Base-by-base conservation (phyloP, 257 asterid genomes). In the Capsicum rhomboideum region DNA sequence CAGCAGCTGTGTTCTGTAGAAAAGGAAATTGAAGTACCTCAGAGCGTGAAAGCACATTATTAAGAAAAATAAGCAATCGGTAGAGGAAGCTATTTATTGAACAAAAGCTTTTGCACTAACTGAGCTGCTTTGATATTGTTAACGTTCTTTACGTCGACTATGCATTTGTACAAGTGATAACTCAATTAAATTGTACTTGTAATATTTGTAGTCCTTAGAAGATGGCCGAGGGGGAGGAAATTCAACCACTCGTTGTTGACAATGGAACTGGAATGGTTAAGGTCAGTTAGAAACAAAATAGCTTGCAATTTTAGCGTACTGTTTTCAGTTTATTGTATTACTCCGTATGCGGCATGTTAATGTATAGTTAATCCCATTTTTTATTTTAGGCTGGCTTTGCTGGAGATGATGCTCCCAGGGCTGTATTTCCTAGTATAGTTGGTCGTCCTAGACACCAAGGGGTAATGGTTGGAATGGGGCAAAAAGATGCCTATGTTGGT, bases 381-480 rank as follows among this genome's bases (percentile, higher is more conserved):
- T 64, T 66, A 6, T 66, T 67, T 31, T 55, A 87, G 91, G 91
- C 90, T 83, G 91, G 91, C 29, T 89, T 89, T 87, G 91, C 91
- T 40, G 90, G 91, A 50, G 91, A 89, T 66, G 91, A 89, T 82
- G 91, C 91, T 66, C 90, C 91, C 6, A 83, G 91, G 87, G 91
- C 90, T 49, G 91, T 89, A 29, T 89, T 89, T 69, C 90, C 91
- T 11, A 89, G 91, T 53, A 89, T 89, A 52, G 87, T 89, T 7
- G 91, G 91, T 14, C 91, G 91, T 44, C 91, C 91, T 21, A 72
- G 86, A 52, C 91, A 89, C 75, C 84, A 88, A 16, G 89, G 90
- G 29, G 91, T 89, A 49, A 89, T 89, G 91, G 91, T 89, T 50
- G 91, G 90, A 6, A 89, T 87, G 90, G 91, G 91, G 72, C 90